Percentiles rank a stretch among this genome's conserved stretches.
These are phyloP conservation scores for Ophiognomonia clavigignenti-juglandacearum DNA, from an alignment of 2,329 filamentous ascomycete genomes.

Conservation along the genomic window DNA sequence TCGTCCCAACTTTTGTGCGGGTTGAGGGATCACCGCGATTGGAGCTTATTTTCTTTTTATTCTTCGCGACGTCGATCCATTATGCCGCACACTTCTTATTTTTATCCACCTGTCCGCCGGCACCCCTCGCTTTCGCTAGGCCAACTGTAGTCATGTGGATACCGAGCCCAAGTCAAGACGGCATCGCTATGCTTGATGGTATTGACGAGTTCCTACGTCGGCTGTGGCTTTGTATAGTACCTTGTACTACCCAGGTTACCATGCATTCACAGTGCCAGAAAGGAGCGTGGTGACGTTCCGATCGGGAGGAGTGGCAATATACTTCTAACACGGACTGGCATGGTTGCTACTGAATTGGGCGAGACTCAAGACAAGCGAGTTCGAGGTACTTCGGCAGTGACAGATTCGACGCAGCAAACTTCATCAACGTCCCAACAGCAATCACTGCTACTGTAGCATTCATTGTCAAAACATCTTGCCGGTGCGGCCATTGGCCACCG, in stretches of 20 bases:
- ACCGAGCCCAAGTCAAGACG: too few relatives aligned
- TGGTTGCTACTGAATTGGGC: neutral
- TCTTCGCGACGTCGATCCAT: slow-evolving; percentile 5
- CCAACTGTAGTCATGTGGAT: neutral
- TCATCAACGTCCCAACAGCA: too few relatives aligned
- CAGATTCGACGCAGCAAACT: too few relatives aligned
- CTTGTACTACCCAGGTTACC: too few relatives aligned
- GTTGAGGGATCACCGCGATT: neutral
- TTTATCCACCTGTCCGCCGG: neutral
- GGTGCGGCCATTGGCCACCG: neutral
- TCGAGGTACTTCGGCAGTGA: too few relatives aligned
- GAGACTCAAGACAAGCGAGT: neutral
- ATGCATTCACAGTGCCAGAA: too few relatives aligned
- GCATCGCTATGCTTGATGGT: too few relatives aligned
- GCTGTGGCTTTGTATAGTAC: neutral
- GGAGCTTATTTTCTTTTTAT: slow-evolving; percentile 3
- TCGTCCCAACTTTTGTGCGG: slow-evolving; percentile 5
- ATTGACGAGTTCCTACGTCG: too few relatives aligned
- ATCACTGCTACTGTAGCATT: too few relatives aligned
- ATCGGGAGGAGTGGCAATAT: neutral
- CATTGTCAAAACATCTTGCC: too few relatives aligned
- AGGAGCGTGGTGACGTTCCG: too few relatives aligned
- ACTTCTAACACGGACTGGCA: neutral
- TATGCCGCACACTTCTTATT: neutral
- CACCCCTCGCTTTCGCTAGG: neutral